A percentile compares a stretch with the other conserved stretches of the same genome.
phyloP scores from a whole-genome alignment of 163 green algal species.

The Trebouxia gelatinosa region DNA sequence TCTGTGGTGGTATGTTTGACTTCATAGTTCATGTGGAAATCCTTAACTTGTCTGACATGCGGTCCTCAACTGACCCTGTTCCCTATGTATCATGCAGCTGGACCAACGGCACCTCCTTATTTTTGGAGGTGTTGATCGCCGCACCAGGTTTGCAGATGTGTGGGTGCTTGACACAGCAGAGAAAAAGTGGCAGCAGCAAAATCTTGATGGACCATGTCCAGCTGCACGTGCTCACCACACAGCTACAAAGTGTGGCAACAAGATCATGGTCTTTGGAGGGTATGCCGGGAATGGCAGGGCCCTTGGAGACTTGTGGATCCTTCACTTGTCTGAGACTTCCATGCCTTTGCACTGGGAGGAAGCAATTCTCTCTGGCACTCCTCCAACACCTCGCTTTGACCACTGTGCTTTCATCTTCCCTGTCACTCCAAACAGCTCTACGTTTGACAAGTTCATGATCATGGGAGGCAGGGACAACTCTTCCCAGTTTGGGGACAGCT shows the following conservation, averaged over 20 bases:
- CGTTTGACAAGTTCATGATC: slow-evolving; percentile 76
- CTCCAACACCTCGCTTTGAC: slow-evolving; percentile 75
- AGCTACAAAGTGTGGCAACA: slow-evolving; percentile 62
- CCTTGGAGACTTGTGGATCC: slow-evolving; percentile 76
- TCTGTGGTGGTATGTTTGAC: slow-evolving; percentile 65
- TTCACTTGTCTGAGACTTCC: slow-evolving; percentile 45
- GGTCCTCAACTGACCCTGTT: slow-evolving; percentile 6
- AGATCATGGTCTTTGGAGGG: slow-evolving; percentile 50
- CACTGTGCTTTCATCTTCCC: slow-evolving; percentile 70
- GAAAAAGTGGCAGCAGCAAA: slow-evolving; percentile 57
- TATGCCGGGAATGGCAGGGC: slow-evolving; percentile 79
- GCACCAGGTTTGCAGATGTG: slow-evolving; percentile 72
- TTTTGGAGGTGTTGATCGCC: slow-evolving; percentile 78
- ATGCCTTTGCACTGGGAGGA: slow-evolving; percentile 58
- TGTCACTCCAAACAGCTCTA: slow-evolving; percentile 64
- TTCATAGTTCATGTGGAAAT: too few species aligned
- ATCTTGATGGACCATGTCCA: slow-evolving; percentile 49
- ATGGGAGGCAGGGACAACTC: slow-evolving; percentile 77
- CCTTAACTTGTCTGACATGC: not conserved
- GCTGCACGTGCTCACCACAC: slow-evolving; percentile 74
- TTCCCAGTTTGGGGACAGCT: slow-evolving; percentile 70
- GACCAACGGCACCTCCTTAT: slow-evolving; percentile 69
- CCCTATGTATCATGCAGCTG: slow-evolving; percentile 46
- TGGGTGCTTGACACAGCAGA: slow-evolving; percentile 69
- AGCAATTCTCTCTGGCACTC: not conserved